Percentiles rank a stretch among this genome's conserved stretches.
Conservation (phyloP, 345 rosid genomes). For the Eucalyptus virginea region DNA sequence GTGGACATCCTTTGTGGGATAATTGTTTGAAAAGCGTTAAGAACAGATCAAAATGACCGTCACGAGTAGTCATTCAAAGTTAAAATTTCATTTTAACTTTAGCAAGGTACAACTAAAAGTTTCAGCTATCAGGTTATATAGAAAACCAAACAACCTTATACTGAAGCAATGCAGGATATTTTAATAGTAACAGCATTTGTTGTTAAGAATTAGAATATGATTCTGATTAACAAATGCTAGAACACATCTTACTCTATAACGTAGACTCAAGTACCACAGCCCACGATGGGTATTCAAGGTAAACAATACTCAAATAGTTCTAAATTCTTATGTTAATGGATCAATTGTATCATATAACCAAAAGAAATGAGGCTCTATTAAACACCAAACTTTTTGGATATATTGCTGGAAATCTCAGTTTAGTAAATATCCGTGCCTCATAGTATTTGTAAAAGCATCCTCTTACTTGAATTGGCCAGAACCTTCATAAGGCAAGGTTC, state of each 20-base stretch:
- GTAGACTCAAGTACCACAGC: neutral
- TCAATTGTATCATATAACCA: neutral
- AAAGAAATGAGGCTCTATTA: neutral
- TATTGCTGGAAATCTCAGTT: neutral
- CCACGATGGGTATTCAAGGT: neutral
- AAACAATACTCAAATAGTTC: neutral
- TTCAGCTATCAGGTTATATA: neutral
- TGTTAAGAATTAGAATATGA: neutral
- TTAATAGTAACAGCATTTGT: neutral
- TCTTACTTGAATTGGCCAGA: conserved; percentile 38
- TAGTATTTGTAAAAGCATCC: neutral
- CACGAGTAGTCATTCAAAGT: neutral
- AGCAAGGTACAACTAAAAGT: neutral
- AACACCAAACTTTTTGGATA: neutral
- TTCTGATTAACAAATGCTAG: neutral
- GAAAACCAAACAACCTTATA: neutral
- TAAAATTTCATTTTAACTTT: neutral
- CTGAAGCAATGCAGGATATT: neutral
- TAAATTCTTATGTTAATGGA: neutral
- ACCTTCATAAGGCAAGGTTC: conserved; percentile 7
- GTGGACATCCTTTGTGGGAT: neutral
- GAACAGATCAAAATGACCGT: neutral
- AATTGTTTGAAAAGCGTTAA: neutral
- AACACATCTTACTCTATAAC: neutral
- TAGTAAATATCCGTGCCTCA: neutral